These are phyloP conservation scores for Digitaria exilis DNA, from an alignment of 202 grass and related monocot species.

Conservation along the genomic window DNA sequence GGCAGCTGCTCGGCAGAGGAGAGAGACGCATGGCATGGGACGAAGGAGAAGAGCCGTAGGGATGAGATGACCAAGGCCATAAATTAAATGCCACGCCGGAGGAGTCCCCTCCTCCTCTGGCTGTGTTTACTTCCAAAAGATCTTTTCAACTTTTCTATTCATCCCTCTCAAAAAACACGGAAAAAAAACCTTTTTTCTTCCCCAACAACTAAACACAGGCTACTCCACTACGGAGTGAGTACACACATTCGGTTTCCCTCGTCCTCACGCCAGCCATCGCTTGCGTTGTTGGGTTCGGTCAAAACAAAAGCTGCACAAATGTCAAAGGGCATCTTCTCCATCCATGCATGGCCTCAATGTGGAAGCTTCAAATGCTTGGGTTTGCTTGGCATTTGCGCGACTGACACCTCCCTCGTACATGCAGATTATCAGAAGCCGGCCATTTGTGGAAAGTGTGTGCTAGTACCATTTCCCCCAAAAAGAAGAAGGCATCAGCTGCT, in stretches of 20 bases:
- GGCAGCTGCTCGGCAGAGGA: background rate
- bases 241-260: conserved; percentile 29
- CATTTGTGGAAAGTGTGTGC: background rate
- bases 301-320: conserved; percentile 29
- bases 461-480: background rate
- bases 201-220: too few species aligned
- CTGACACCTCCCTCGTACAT: too few species aligned
- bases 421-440: background rate
- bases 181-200: too few species aligned
- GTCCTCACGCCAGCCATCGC: conserved; percentile 20
- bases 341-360: background rate
- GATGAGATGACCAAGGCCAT: conserved; percentile 52
- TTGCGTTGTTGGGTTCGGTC: conserved; percentile 9
- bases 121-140: too few species aligned
- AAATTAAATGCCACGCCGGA: conserved; percentile 50
- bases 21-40: too few species aligned
- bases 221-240: too few species aligned
- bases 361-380: background rate
- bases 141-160: too few species aligned
- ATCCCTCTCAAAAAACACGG: too few species aligned
- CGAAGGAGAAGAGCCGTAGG: conserved; percentile 16
- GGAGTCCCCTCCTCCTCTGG: background rate
- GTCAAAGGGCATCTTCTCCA: conserved; percentile 7
- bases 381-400: background rate
- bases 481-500: background rate